Base-by-base conservation (phyloP, 1,284 basidiomycete species). In the Ceratobasidium sp. region DNA sequence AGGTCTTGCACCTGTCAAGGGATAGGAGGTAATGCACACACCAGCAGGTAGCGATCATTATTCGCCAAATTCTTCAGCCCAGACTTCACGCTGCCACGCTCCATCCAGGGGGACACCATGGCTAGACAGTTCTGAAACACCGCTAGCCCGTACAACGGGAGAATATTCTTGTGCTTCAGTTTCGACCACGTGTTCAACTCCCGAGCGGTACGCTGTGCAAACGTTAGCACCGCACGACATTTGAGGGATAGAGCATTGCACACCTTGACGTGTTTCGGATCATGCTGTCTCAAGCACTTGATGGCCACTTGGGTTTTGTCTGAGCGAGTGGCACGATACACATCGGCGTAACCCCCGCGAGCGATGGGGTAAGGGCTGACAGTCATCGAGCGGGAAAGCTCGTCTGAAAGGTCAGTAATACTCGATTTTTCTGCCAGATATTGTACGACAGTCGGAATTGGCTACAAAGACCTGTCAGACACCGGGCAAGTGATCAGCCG, bases 71-170 rank as follows among this genome's bases (percentile, higher is more conserved):
- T n/a, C n/a, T n/a, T n/a, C n/a, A n/a, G n/a, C n/a, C n/a, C n/a
- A n/a, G n/a, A n/a, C 16, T 19, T 48, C 22, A 63, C 27, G 19
- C 22, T 31, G 3, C 61, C 61, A 29, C 29, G 19, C 61, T 14
- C 8, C 61, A 63, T 63, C 61, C 61, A 63, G 9, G 61, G 61
- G 19, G 61, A 63, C 14, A 63, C 61, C 61, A 63, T 63, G 3
- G 61, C 61, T 29, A 63, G 1, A 5, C 19, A 9, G 24, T 37
- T 22, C 14, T 31, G 39, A 11, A 63, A 63, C 1, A 63, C 5
- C 16, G 61, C 61, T 16, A 63, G 39, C 16, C 61, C 61, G 3
- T 9, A 31, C 22, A 63, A 13, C 27, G 24, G n/a, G 8, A 63
- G 41, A 9, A 63, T 11, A 22, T 63, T 63, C 5, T 29, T 6